These are phyloP conservation scores for Fusarium solani-melongenae DNA, from an alignment of 2,329 filamentous ascomycete genomes.

Conservation along the genomic window DNA sequence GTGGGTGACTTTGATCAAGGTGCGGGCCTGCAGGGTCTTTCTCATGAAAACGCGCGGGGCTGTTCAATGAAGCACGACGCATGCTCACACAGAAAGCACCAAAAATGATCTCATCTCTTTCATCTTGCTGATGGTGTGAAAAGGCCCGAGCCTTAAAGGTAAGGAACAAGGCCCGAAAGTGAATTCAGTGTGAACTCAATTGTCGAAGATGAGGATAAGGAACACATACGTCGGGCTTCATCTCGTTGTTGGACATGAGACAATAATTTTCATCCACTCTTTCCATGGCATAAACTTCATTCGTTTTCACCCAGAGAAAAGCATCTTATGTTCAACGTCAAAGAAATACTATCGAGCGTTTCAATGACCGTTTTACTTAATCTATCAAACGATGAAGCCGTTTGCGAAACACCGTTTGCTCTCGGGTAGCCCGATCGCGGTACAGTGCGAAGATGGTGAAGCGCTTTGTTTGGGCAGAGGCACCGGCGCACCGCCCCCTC, in stretches of 20 bases:
- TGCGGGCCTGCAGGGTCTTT: not conserved
- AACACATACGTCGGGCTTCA: not conserved
- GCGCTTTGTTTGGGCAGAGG: not conserved
- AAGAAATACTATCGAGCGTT: not conserved
- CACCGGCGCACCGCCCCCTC: not conserved
- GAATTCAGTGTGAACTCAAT: not conserved
- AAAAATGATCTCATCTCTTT: not conserved
- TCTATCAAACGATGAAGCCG: not conserved
- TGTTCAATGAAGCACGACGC: not conserved
- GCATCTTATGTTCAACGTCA: no score
- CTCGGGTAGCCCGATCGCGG: not conserved
- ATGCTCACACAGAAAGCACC: not conserved
- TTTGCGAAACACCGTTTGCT: not conserved
- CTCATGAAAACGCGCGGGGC: not conserved
- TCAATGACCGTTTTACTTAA: not conserved
- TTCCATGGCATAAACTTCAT: not conserved
- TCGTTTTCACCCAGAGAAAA: no score
- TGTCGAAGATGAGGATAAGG: not conserved
- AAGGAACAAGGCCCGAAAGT: not conserved
- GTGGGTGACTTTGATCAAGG: not conserved
- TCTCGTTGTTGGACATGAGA: no score
- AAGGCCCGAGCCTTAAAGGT: rapidly evolving
- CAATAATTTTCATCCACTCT: not conserved
- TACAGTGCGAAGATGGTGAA: not conserved
- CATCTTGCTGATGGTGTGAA: not conserved